A percentile compares a stretch with the other conserved stretches of the same genome.
phyloP scores from a whole-genome alignment of 2,329 filamentous ascomycete genomes.

The Dactylellina cionopaga region DNA sequence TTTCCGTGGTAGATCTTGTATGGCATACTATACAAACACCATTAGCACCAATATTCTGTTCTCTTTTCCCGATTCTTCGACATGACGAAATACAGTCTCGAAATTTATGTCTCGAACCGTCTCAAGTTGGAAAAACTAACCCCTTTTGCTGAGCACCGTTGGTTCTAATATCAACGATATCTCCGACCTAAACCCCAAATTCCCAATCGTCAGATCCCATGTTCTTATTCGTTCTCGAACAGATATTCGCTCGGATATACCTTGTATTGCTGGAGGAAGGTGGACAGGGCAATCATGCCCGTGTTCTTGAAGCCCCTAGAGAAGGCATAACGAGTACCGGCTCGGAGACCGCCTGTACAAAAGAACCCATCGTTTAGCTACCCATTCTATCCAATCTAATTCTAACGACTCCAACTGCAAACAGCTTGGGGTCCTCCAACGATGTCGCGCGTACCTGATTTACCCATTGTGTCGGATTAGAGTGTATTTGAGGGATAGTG shows the following conservation, averaged over 20 bases:
- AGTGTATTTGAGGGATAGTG: slow-evolving; percentile 17
- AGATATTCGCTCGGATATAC: slow-evolving; percentile 49
- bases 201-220: slow-evolving; percentile 59
- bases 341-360: slow-evolving; percentile 83
- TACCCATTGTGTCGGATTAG: slow-evolving; percentile 65
- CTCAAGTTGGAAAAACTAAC: slow-evolving; percentile 37
- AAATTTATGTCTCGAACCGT: too few species aligned
- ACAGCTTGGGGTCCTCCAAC: background rate
- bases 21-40: slow-evolving; percentile 75
- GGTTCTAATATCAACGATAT: slow-evolving; percentile 98
- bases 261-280: slow-evolving; percentile 88
- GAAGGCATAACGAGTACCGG: slow-evolving; percentile 93
- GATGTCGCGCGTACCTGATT: slow-evolving; percentile 59
- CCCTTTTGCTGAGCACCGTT: slow-evolving; percentile 98
- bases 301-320: slow-evolving; percentile 92
- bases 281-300: slow-evolving; percentile 91
- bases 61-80: background rate
- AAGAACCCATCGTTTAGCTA: slow-evolving; percentile 48
- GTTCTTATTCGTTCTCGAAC: slow-evolving; percentile 40
- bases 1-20: slow-evolving; percentile 99
- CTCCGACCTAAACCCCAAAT: slow-evolving; percentile 76
- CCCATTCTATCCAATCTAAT: slow-evolving; percentile 29
- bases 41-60: slow-evolving; percentile 11
- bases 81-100: background rate
- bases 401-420: slow-evolving; percentile 1